These are phyloP conservation scores for Scedosporium boydii DNA, from an alignment of 2,329 filamentous ascomycete genomes.

Conservation along the genomic window DNA sequence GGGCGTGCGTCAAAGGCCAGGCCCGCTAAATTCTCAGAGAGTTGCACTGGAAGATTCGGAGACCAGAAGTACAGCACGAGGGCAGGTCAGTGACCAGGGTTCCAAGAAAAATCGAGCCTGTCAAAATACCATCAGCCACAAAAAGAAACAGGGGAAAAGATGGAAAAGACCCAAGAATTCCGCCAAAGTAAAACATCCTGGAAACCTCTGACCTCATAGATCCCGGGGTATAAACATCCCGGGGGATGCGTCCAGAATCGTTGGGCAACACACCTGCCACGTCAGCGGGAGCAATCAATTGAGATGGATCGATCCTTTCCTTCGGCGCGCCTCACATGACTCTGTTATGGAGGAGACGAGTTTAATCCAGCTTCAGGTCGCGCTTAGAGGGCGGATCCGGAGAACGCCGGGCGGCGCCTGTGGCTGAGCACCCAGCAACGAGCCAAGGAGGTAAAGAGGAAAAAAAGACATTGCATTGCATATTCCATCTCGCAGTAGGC, in stretches of 20 bases:
- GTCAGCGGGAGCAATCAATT: background rate
- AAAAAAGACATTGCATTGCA: background rate
- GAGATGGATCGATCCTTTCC: background rate
- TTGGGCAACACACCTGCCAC: background rate
- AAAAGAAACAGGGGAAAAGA: too few relatives aligned
- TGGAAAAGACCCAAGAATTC: too few relatives aligned
- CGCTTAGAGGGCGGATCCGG: background rate
- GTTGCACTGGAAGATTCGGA: too few relatives aligned
- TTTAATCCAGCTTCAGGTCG: background rate
- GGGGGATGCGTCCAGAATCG: background rate
- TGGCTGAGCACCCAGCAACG: background rate
- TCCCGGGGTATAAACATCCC: background rate
- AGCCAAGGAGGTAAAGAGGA: background rate
- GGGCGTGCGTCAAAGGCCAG: too few relatives aligned
- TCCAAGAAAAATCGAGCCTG: too few relatives aligned
- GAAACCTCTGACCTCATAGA: background rate
- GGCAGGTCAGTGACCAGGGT: too few relatives aligned
- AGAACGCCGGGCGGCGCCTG: background rate
- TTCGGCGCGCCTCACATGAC: background rate
- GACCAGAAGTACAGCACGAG: too few relatives aligned
- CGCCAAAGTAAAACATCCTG: too few relatives aligned
- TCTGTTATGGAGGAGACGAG: background rate
- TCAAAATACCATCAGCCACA: too few relatives aligned
- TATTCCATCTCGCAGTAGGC: background rate
- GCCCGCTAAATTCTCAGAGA: too few relatives aligned